Evolutionary conservation across 2,329 filamentous ascomycete species (phyloP), one percentile per base, ranked within the genome.

Genomic region (Aspergillus piperis): DNA sequence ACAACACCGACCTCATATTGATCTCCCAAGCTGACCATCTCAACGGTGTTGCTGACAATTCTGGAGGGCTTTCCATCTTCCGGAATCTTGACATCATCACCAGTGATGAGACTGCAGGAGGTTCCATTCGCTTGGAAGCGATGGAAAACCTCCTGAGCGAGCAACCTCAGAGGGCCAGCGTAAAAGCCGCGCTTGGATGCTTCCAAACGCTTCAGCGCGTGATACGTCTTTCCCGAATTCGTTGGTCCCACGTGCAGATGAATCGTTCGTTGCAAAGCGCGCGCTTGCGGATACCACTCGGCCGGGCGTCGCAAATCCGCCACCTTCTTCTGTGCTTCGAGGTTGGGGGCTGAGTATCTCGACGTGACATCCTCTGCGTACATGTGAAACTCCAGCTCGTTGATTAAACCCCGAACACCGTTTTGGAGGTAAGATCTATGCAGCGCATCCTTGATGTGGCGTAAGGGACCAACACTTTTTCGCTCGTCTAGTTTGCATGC

Each of bases 151-250:
- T 99, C 95, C 70, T 96, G 93, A 0, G 95, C 95, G 27, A 99
- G 82, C 50, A 99, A 80, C 52, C 95, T 86, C 48, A 99, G 80
- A 0, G 95, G 95, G 0, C 96, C 95, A 3, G 94, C 92, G 73
- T 98, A 99, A 53, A 96, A 88, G 41, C 95, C 95, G 8, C 82
- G 84, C 30, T 88, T 83, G 2, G 89, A 88, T 53, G 86, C 82
- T 73, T 97, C 91, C 10, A 99, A 83, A 11, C 90, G 87, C 77
- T 96, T 89, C 64, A 99, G 79, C 0, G 95, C 96, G 72, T 92
- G 90, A 73, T 98, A 99, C 0, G 96, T 99, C 81, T 99, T 99
- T 59, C 95, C 95, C 0, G 95, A 98, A 75, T 99, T 99, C 2
- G 95, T 99, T 1, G 95, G 95, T 0, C 95, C 95, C 53, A 99